Conservation (phyloP, 352 stramenopile species). For the Bremia lactucae region DNA sequence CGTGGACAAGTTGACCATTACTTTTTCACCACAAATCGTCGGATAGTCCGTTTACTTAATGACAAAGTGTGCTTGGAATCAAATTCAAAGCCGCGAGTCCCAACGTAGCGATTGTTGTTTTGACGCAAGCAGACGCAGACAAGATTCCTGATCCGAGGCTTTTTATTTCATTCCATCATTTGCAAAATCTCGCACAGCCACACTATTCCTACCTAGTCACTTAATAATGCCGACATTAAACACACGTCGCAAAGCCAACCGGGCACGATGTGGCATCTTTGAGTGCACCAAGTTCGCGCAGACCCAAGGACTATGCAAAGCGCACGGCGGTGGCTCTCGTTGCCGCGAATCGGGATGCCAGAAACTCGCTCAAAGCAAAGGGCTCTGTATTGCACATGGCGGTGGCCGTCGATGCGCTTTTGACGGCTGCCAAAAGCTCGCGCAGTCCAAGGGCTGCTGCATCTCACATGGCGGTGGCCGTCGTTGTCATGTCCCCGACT, state of each 20-base stretch:
- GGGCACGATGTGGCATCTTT: slow-evolving; percentile 51
- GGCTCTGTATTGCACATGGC: slow-evolving; percentile 66
- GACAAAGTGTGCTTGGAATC: slow-evolving; percentile 9
- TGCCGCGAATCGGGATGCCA: slow-evolving; percentile 60
- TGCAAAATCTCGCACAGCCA: slow-evolving; percentile 12
- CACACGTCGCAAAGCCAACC: slow-evolving; percentile 46
- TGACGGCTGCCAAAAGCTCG: slow-evolving; percentile 53
- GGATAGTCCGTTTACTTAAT: slow-evolving; percentile 19
- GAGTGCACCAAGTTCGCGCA: slow-evolving; percentile 72
- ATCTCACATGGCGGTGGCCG: slow-evolving; percentile 70
- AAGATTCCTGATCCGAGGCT: slow-evolving; percentile 15
- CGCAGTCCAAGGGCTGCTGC: slow-evolving; percentile 69
- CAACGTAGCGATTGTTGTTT: slow-evolving; percentile 9
- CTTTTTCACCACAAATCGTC: slow-evolving; percentile 13
- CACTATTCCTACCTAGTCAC: too few species aligned
- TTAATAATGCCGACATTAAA: slow-evolving; percentile 20
- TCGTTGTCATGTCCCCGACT: slow-evolving; percentile 51
- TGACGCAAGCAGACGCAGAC: slow-evolving; percentile 12
- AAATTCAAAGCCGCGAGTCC: slow-evolving; percentile 10
- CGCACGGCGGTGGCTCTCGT: slow-evolving; percentile 67
- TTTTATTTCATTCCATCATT: slow-evolving; percentile 14
- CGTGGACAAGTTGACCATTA: slow-evolving; percentile 4
- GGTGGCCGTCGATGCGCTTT: slow-evolving; percentile 60
- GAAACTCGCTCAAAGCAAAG: slow-evolving; percentile 69
- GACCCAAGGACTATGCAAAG: slow-evolving; percentile 65